Conservation (phyloP, 164 flowering plant species). For the Nelumbo lutea region DNA sequence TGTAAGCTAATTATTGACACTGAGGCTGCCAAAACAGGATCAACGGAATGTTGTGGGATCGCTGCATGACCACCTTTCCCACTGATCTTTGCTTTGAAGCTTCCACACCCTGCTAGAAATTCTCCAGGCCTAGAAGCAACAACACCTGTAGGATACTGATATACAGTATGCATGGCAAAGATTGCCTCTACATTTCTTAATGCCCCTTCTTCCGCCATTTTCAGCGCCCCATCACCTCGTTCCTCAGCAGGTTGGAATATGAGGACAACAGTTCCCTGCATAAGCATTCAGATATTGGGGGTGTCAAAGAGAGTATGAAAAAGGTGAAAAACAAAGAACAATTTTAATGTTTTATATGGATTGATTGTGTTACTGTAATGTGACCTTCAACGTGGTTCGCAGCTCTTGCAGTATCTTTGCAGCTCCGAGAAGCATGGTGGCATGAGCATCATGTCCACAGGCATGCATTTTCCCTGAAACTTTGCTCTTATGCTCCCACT, state of each 20-base stretch:
- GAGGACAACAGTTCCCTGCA: slow-evolving; percentile 63
- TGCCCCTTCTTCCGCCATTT: slow-evolving; percentile 57
- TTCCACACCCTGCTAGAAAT: slow-evolving; percentile 61
- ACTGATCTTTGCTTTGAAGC: slow-evolving; percentile 47
- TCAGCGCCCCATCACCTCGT: slow-evolving; percentile 46
- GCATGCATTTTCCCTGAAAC: slow-evolving; percentile 68
- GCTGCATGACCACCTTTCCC: slow-evolving; percentile 81
- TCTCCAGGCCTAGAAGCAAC: slow-evolving; percentile 49
- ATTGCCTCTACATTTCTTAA: slow-evolving; percentile 62
- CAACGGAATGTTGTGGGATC: slow-evolving; percentile 44
- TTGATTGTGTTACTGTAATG: neutral
- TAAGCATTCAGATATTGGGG: neutral
- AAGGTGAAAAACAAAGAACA: neutral
- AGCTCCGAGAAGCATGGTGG: slow-evolving; percentile 70
- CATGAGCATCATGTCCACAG: slow-evolving; percentile 74
- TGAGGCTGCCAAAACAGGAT: slow-evolving; percentile 64
- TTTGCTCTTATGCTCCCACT: slow-evolving; percentile 64
- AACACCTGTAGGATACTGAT: slow-evolving; percentile 28
- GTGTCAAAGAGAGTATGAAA: neutral
- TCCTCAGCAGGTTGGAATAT: slow-evolving; percentile 87
- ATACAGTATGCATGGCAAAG: slow-evolving; percentile 43
- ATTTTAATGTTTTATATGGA: neutral
- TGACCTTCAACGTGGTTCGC: slow-evolving; percentile 30
- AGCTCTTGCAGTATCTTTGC: slow-evolving; percentile 47
- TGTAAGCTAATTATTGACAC: slow-evolving; percentile 52